These are phyloP conservation scores for Physaria fendleri DNA, from an alignment of 345 rosid genomes.

Conservation along the genomic window DNA sequence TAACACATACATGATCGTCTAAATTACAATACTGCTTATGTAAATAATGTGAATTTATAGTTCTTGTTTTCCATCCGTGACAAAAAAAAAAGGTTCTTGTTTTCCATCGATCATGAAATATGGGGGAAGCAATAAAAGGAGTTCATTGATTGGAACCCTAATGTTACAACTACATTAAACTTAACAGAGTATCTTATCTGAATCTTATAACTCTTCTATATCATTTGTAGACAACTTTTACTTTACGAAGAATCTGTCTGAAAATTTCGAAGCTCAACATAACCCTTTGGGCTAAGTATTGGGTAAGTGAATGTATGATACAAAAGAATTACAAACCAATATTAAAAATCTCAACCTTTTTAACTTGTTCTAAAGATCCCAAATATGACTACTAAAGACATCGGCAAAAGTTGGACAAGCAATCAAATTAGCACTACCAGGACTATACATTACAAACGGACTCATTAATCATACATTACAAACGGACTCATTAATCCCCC, in stretches of 20 bases:
- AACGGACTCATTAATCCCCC: conserved; percentile 25
- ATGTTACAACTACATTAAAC: conserved; percentile 29
- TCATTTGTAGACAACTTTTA: conserved; percentile 7
- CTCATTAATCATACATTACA: no score
- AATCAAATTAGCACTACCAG: conserved; percentile 28
- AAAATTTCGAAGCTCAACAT: no score
- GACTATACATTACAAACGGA: conserved; percentile 40
- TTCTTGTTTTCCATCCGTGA: no score
- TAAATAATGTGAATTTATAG: no score
- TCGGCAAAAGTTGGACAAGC: conserved; percentile 60
- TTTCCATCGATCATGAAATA: no score
- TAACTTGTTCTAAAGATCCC: conserved; percentile 35
- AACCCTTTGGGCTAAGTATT: conserved; percentile 13
- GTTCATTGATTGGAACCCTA: conserved; percentile 38
- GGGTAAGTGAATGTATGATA: conserved; percentile 10
- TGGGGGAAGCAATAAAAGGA: no score
- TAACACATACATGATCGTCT: no score
- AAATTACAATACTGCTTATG: no score
- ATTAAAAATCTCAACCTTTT: not conserved
- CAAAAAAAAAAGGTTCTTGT: no score
- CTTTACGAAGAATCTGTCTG: conserved; percentile 3
- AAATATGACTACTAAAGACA: conserved; percentile 37
- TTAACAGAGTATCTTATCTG: no score
- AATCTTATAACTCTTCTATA: conserved; percentile 2
- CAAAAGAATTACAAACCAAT: conserved; percentile 13